Conservation (phyloP, 805 yeast genomes). For the Komagataella kurtzmanii region DNA sequence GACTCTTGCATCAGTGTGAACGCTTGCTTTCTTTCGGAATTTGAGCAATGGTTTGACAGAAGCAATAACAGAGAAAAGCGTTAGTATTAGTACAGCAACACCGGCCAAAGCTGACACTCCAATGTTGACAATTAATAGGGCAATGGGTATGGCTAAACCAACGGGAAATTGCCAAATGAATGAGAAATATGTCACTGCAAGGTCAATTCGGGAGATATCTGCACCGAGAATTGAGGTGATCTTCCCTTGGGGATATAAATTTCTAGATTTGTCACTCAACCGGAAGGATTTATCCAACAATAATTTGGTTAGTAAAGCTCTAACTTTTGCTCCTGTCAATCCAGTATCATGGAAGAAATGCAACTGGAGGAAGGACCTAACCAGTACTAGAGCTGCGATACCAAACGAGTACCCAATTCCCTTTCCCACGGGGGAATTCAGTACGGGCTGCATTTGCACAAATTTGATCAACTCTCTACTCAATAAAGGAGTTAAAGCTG, state of each 20-base stretch:
- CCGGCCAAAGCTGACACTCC: conserved; percentile 72
- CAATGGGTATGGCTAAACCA: conserved; percentile 47
- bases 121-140: conserved; percentile 50
- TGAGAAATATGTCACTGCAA: conserved; percentile 58
- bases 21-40: conserved; percentile 41
- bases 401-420: conserved; percentile 77
- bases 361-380: conserved; percentile 35
- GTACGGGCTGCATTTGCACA: conserved; percentile 36
- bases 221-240: conserved; percentile 72
- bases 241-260: conserved; percentile 54
- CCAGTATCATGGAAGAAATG: conserved; percentile 50
- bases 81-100: conserved; percentile 38
- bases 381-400: conserved; percentile 40
- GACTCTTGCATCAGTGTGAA: conserved; percentile 67
- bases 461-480: conserved; percentile 50
- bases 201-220: conserved; percentile 68
- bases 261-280: conserved; percentile 46
- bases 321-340: conserved; percentile 54
- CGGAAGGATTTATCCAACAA: conserved; percentile 52
- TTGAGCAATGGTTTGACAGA: conserved; percentile 35
- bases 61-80: conserved; percentile 28
- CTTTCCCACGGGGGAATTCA: conserved; percentile 30
- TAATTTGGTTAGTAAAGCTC: conserved; percentile 57
- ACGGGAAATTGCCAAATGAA: conserved; percentile 51
- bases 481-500: conserved; percentile 50